Evolutionary conservation across 2,329 filamentous ascomycete genomes (phyloP).

Genomic region (Claviceps spartinae): DNA sequence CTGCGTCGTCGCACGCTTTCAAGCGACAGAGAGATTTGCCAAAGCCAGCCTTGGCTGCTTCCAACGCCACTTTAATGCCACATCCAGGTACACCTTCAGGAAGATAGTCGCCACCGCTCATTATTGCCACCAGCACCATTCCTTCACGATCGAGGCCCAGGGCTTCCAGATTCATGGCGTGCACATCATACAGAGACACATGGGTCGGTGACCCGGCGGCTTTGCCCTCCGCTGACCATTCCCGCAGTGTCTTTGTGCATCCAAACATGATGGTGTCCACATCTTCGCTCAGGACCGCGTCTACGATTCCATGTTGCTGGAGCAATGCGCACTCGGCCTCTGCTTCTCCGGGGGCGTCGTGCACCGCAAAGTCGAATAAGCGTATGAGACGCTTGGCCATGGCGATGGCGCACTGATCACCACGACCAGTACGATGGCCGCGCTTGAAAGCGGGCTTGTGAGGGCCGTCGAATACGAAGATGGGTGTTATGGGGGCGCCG

Average conservation of each 20-base stretch:
- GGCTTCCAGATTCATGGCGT: constrained; percentile 32
- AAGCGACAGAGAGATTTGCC: constrained; percentile 61
- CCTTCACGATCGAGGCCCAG: constrained; percentile 66
- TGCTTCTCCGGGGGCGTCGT: constrained; percentile 85
- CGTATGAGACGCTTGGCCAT: constrained; percentile 74
- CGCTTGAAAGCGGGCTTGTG: constrained; percentile 80
- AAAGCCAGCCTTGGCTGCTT: constrained; percentile 81
- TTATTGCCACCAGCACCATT: constrained; percentile 86
- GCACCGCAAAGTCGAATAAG: constrained; percentile 70
- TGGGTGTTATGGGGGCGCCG: constrained; percentile 63
- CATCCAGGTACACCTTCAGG: constrained; percentile 79
- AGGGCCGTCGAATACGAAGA: constrained; percentile 84
- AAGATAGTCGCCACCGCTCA: constrained; percentile 91
- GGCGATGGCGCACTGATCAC: constrained; percentile 54
- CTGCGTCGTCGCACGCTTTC: constrained; percentile 42
- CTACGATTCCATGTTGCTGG: constrained; percentile 69
- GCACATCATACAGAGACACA: constrained; percentile 64
- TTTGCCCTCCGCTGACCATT: constrained; percentile 64
- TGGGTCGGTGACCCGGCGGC: constrained; percentile 65
- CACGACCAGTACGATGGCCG: constrained; percentile 57
- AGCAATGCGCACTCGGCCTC: constrained; percentile 90
- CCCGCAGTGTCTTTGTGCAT: constrained; percentile 62
- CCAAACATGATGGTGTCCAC: constrained; percentile 98
- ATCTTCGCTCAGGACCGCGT: constrained; percentile 91
- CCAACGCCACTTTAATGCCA: constrained; percentile 76